A percentile compares a stretch with the other conserved stretches of the same genome.
Conservation (phyloP, 2,329 filamentous ascomycete species). For the Scopulariopsis brevicaulis region DNA sequence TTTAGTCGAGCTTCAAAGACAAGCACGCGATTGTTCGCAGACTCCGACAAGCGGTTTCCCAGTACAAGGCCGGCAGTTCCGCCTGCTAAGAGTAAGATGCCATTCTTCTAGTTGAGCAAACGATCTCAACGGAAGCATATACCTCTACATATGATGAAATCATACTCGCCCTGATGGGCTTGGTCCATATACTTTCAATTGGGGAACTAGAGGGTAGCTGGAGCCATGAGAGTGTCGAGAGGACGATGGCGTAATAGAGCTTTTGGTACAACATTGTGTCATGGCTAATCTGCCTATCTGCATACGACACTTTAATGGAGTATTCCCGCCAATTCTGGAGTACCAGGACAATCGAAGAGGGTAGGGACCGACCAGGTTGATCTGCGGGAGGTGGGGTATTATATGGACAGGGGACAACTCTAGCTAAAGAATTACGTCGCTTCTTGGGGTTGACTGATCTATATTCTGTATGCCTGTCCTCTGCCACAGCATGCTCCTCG, state of each 20-base stretch:
- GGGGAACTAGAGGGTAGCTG: slow-evolving; percentile 4
- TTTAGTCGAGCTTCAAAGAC: slow-evolving; percentile 13
- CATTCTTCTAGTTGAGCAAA: neutral
- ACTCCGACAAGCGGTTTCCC: slow-evolving; percentile 13
- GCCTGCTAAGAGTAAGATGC: slow-evolving; percentile 5
- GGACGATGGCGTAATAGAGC: neutral
- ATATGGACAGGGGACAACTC: too few species aligned
- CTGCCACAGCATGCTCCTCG: too few species aligned
- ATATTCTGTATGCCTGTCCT: too few species aligned
- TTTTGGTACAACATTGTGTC: neutral
- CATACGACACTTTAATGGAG: too few species aligned
- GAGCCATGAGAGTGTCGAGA: neutral
- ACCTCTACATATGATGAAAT: slow-evolving; percentile 12
- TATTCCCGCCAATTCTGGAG: too few species aligned
- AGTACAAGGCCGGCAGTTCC: slow-evolving; percentile 15
- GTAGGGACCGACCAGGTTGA: too few species aligned
- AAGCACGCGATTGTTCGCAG: slow-evolving; percentile 12
- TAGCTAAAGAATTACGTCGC: too few species aligned
- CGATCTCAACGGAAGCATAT: neutral
- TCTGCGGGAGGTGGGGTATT: too few species aligned
- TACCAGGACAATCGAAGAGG: too few species aligned
- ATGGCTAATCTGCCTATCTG: neutral
- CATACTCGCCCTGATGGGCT: slow-evolving; percentile 9
- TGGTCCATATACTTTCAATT: slow-evolving; percentile 7
- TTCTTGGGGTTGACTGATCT: too few species aligned